These are phyloP conservation scores for Solanum etuberosum DNA, from an alignment of 257 asterid genomes.

Conservation along the genomic window DNA sequence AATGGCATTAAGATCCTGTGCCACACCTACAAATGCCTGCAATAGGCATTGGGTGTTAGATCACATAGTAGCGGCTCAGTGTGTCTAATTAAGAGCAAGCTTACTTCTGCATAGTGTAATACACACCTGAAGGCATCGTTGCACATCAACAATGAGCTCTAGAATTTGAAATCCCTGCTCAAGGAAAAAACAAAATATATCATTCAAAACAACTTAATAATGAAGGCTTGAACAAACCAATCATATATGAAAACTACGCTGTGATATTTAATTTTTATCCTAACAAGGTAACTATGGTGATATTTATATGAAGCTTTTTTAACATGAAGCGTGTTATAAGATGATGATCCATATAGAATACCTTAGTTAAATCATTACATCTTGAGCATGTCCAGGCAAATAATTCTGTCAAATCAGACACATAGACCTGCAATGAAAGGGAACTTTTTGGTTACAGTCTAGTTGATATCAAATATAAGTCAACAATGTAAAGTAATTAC, in stretches of 20 bases:
- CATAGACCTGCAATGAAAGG: slow-evolving; percentile 58
- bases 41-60: slow-evolving; percentile 4
- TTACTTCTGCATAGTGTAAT: background rate
- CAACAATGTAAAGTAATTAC: background rate
- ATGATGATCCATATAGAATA: slow-evolving; percentile 5
- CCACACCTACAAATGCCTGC: slow-evolving; percentile 92
- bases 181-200: background rate
- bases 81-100: background rate
- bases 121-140: slow-evolving; percentile 78
- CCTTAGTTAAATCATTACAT: slow-evolving; percentile 77
- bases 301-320: background rate
- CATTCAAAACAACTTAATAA: slow-evolving; percentile 6
- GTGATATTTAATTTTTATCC: background rate
- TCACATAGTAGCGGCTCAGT: background rate
- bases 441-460: background rate
- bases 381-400: slow-evolving; percentile 97
- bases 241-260: background rate
- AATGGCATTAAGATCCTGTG: slow-evolving; percentile 62
- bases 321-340: background rate
- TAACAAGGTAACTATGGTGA: background rate
- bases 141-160: slow-evolving; percentile 82
- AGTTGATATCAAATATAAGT: background rate
- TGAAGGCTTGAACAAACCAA: background rate
- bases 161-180: slow-evolving; percentile 88
- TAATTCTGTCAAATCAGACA: slow-evolving; percentile 76